Evolutionary conservation across 108 stramenopile genomes (phyloP).

Genomic region (Skeletonema menzelii): DNA sequence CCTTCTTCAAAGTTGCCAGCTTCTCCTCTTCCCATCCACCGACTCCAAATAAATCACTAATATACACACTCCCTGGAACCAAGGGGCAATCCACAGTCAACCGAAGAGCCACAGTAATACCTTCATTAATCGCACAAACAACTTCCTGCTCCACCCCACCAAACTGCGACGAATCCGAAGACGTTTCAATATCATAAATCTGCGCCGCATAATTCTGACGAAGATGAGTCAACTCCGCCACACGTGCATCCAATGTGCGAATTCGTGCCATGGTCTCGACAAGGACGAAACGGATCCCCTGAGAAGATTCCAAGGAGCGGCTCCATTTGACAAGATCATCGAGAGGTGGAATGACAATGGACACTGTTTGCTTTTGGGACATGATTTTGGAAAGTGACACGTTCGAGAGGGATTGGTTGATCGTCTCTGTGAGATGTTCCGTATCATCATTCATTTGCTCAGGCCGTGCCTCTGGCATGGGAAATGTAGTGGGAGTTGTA

Average conservation of each 20-base stretch:
- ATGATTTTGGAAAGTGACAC: conserved; percentile 37
- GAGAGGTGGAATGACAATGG: conserved; percentile 47
- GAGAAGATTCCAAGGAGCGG: conserved; percentile 33
- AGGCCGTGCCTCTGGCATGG: conserved; percentile 9
- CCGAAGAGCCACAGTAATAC: conserved; percentile 62
- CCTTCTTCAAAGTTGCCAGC: conserved; percentile 39
- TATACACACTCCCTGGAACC: conserved; percentile 47
- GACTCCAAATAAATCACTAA: conserved; percentile 53
- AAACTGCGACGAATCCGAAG: neutral
- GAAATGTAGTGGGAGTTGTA: conserved; percentile 35
- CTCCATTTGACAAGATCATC: conserved; percentile 58
- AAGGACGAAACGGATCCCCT: conserved; percentile 61
- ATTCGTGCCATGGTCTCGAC: conserved; percentile 62
- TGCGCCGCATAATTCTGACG: conserved; percentile 52
- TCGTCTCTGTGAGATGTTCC: neutral
- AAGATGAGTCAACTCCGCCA: conserved; percentile 46
- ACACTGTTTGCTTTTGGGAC: conserved; percentile 32
- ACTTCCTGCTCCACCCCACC: conserved; percentile 60
- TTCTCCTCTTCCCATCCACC: conserved; percentile 58
- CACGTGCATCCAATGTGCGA: conserved; percentile 44
- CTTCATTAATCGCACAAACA: conserved; percentile 63
- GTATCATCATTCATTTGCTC: neutral
- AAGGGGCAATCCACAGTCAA: conserved; percentile 54
- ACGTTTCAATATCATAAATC: conserved; percentile 26
- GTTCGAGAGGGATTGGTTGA: conserved; percentile 15